Evolutionary conservation across 371 early-diverging fungal genomes (phyloP), one percentile per base, ranked within the genome.

Genomic region (Smittium culicis): DNA sequence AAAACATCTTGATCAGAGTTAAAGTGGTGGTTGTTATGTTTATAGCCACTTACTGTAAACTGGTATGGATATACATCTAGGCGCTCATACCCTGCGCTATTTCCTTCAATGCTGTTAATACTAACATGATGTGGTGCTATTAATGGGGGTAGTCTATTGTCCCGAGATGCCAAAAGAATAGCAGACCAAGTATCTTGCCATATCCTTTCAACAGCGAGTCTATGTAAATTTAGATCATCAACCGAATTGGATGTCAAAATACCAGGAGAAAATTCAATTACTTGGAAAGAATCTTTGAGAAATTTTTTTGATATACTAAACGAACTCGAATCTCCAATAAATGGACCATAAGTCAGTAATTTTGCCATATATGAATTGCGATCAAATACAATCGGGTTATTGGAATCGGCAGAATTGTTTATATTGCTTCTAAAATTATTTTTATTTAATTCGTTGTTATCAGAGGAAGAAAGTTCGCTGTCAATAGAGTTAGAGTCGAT

Each of bases 121-220:
- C 5, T 11, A 11, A 45, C 25, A 57, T 20, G 5, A 16, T 8
- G 57, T n/a, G 27, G 5, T 20, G 57, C 27, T 25, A 57, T 57
- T 57, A 57, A 57, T 0, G 76, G 70, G 20, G 80, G 79, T 71
- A 84, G 75, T 61, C 81, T 73, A 70, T 79, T 83, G 58, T 79
- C 73, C 33, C 82, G 75, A 64, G 77, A 78, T 17, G 79, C 81
- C 17, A 84, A 68, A 31, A 84, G 63, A 0, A 81, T 75, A 20
- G 83, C 80, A 0, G 83, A 79, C 85, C 85, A 84, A 5, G 85
- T 81, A 58, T 84, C 85, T 70, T 84, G 85, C 85, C 85, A 84
- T 60, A 77, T 75, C 1, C 77, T 72, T 66, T 77, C 77, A 31
- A 73, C 74, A 5, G 75, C 70, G 54, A 77, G 66, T 17, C 70